phyloP scores from a whole-genome alignment of 305 asterid genomes.

The Fraxinus paxiana region DNA sequence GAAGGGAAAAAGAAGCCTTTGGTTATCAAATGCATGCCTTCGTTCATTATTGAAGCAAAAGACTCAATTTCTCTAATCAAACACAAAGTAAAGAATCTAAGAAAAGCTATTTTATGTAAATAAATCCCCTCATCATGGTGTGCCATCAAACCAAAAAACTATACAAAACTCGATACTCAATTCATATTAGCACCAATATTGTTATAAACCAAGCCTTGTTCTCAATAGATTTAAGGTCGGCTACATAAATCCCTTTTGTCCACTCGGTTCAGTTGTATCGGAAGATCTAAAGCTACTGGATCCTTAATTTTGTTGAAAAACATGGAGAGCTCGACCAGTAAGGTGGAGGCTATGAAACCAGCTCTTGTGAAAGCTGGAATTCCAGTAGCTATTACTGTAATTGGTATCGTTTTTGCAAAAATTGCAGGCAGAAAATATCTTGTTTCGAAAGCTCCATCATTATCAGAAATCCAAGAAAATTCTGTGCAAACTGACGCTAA shows the following conservation, averaged over 20 bases:
- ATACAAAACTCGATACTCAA: background rate
- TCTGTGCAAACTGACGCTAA: conserved; percentile 18
- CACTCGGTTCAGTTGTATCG: background rate
- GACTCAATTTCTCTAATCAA: conserved; percentile 9
- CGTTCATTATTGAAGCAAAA: conserved; percentile 33
- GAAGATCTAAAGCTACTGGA: background rate
- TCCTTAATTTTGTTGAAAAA: conserved; percentile 2
- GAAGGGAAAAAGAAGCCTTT: background rate
- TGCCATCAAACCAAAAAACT: conserved; percentile 18
- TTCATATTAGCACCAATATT: background rate
- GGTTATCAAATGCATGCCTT: background rate
- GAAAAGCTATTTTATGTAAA: conserved; percentile 7
- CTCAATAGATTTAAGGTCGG: background rate
- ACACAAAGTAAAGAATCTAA: conserved; percentile 38
- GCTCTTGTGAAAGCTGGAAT: conserved; percentile 49
- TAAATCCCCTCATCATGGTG: conserved; percentile 17
- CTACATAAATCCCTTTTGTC: background rate
- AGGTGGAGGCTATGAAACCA: conserved; percentile 46
- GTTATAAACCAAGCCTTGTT: background rate
- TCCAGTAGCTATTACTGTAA: conserved; percentile 54
- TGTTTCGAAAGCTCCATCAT: conserved; percentile 11
- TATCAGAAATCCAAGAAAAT: background rate
- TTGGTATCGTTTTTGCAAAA: conserved; percentile 45
- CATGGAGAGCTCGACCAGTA: conserved; percentile 48
- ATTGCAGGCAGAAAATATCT: conserved; percentile 29